Percentiles rank a stretch among this genome's conserved stretches.
Conservation (phyloP, 139 green algal genomes). For the Mesotaenium endlicherianum region DNA sequence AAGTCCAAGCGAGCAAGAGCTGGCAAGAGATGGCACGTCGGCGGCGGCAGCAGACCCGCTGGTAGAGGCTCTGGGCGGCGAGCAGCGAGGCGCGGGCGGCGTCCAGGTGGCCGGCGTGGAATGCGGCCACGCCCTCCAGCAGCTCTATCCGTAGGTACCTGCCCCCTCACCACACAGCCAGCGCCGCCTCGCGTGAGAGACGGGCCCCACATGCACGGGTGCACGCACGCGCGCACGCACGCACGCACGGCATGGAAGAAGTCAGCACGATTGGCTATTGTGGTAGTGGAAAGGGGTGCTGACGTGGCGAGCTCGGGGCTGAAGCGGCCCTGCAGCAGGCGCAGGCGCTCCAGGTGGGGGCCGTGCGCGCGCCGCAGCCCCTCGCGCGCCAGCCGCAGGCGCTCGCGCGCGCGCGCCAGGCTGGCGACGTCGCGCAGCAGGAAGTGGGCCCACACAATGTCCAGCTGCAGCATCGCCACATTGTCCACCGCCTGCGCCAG, state of each 20-base stretch:
- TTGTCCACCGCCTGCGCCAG: slow-evolving; percentile 68
- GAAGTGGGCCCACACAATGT: slow-evolving; percentile 72
- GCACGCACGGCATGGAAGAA: not conserved
- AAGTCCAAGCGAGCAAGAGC: not conserved
- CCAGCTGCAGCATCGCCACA: slow-evolving; percentile 66
- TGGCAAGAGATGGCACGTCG: not conserved
- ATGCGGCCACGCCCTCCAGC: slow-evolving; percentile 67
- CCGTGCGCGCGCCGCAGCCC: slow-evolving; percentile 62
- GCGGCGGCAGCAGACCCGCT: not conserved
- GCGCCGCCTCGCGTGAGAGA: not conserved
- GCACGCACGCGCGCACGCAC: not conserved
- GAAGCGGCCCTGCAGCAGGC: slow-evolving; percentile 64
- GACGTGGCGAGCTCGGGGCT: slow-evolving; percentile 56
- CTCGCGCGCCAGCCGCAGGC: slow-evolving; percentile 56
- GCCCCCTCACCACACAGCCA: not conserved
- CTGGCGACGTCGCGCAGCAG: slow-evolving; percentile 58
- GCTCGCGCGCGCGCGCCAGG: slow-evolving; percentile 54
- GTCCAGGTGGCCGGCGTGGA: slow-evolving; percentile 46
- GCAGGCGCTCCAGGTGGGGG: slow-evolving; percentile 58
- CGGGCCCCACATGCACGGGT: not conserved
- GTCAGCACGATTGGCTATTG: not conserved
- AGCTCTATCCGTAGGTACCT: slow-evolving; percentile 71
- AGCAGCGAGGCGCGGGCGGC: not conserved
- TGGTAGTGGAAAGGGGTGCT: not conserved
- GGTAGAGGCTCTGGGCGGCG: slow-evolving; percentile 13